Evolutionary conservation across 2,329 filamentous ascomycete species (phyloP).

Genomic region (Hypoxylon sp.): DNA sequence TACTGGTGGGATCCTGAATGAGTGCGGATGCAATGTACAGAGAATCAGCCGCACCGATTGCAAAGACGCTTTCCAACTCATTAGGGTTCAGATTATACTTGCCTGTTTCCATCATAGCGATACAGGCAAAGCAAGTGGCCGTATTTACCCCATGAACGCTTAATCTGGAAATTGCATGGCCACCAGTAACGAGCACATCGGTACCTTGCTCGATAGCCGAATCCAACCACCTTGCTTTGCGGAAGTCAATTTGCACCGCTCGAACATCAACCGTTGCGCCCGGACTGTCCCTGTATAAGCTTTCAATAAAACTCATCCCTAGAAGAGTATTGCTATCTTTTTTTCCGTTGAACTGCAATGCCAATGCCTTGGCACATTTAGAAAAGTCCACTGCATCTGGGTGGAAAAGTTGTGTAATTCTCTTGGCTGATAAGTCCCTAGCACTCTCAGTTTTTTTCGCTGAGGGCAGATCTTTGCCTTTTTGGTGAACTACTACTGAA

Average conservation of each 20-base stretch:
- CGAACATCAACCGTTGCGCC: conserved; percentile 10
- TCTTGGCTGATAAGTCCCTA: neutral
- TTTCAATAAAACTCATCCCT: conserved; percentile 15
- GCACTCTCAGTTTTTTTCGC: neutral
- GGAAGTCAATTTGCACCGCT: conserved; percentile 11
- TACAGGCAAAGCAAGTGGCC: conserved; percentile 27
- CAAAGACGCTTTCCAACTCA: conserved; percentile 27
- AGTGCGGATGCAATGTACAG: conserved; percentile 33
- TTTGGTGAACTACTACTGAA: neutral
- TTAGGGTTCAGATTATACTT: conserved; percentile 26
- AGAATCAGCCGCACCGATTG: conserved; percentile 29
- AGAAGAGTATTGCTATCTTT: neutral
- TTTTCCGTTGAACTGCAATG: neutral
- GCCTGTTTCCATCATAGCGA: conserved; percentile 37
- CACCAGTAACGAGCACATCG: too few relatives aligned
- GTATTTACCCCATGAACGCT: neutral
- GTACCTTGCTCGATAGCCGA: neutral
- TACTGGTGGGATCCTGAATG: conserved; percentile 21
- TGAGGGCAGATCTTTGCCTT: neutral
- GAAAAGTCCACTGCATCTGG: conserved; percentile 9
- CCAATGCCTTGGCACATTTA: conserved; percentile 1
- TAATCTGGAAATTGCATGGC: neutral
- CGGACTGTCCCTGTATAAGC: neutral
- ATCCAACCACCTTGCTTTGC: neutral
- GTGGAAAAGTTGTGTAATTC: conserved; percentile 3